Evolutionary conservation across 192 early-diverging fungal species (phyloP).

Genomic region (Funneliformis mosseae): DNA sequence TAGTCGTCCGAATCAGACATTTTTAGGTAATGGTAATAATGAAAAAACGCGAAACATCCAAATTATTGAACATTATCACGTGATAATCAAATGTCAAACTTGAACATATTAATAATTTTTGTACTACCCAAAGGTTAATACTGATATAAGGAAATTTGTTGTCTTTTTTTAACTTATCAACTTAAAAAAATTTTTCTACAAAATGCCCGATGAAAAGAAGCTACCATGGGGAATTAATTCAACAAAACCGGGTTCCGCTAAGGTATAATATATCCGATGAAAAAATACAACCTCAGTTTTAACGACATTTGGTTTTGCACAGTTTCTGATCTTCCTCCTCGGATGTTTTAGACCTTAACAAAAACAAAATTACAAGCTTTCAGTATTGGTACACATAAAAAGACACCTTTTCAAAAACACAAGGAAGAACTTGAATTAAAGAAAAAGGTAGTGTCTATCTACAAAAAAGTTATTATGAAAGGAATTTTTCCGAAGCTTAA

Average conservation of each 20-base stretch:
- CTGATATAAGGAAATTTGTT: no score
- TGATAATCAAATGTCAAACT: no score
- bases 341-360: conserved; percentile 53
- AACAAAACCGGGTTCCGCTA: conserved; percentile 27
- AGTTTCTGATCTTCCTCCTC: neutral
- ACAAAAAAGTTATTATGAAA: neutral
- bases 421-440: conserved; percentile 74
- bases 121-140: no score
- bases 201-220: conserved; percentile 32
- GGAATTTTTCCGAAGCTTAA: neutral
- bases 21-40: neutral
- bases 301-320: neutral
- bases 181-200: neutral
- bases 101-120: no score
- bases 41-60: no score
- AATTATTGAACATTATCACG: no score
- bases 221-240: conserved; percentile 31
- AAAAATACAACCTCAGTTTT: neutral
- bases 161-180: neutral
- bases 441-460: conserved; percentile 58
- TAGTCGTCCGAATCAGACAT: conserved; percentile 41
- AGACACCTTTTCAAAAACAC: conserved; percentile 74
- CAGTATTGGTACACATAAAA: conserved; percentile 67
- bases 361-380: conserved; percentile 70
- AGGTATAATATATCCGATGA: neutral